Evolutionary conservation across 305 asterid species (phyloP), one percentile per base, ranked within the genome.

Genomic region (Fraxinus albicans): DNA sequence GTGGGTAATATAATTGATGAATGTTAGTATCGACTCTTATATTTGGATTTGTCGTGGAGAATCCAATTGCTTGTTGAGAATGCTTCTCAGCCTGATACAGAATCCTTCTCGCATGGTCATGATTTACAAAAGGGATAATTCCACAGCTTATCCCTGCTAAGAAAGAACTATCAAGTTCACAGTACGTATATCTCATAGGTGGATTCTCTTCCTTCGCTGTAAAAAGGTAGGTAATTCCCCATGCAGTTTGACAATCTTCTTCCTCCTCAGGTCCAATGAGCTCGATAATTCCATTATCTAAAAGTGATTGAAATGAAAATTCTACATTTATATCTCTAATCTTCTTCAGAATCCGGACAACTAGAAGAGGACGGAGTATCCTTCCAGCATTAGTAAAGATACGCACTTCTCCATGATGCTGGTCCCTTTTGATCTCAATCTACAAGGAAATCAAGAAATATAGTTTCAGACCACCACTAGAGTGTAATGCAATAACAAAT

Each of bases 41-140:
- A 60, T 60, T 87, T 10, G 97, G 91, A 82, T 95, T 95, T 79
- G 97, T 87, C 10, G 94, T 89, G 23, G 92, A 88, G 85, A 83
- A 92, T 58, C 98, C 99, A 76, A 96, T 96, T 9, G 99, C 99
- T 81, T 96, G 98, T 63, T 96, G 98, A 58, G 98, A 93, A 89
- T 96, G 98, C 89, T 96, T 96, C 90, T 95, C 97, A 17, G 98
- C 90, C 84, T 96, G 99, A 90, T 91, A 92, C 6, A 95, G 94
- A 79, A 93, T 97, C 89, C 98, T 87, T 85, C 93, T 89, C 5
- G 98, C 98, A 55, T 95, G 98, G 73, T 95, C 96, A 21, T 96
- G 98, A 83, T 96, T 96, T 21, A 97, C 95, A 40, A 89, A 96
- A 31, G 98, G 99, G 82, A 96, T 95, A 29, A 92, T 73, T 31